These are phyloP conservation scores for Paramecium bursaria DNA, from an alignment of 73 alveolate species.

Conservation along the genomic window DNA sequence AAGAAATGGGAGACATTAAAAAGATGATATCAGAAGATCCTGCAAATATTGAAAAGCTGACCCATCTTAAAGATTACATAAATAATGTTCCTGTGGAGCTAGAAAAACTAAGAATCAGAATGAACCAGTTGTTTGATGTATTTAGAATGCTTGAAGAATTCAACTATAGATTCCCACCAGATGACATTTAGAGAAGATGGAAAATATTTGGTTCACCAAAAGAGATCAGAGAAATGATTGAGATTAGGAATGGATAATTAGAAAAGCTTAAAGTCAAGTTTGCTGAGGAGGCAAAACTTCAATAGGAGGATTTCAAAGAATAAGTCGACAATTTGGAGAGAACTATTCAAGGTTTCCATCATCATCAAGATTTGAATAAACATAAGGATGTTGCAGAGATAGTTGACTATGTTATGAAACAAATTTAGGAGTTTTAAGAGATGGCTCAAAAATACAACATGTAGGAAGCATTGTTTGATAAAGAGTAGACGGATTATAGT, in stretches of 20 bases:
- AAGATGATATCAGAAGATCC: slow-evolving; percentile 93
- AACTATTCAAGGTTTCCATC: slow-evolving; percentile 64
- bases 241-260: slow-evolving; percentile 87
- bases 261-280: slow-evolving; percentile 95
- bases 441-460: slow-evolving; percentile 72
- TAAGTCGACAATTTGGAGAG: slow-evolving; percentile 63
- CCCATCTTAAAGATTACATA: slow-evolving; percentile 92
- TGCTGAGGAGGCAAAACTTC: slow-evolving; percentile 80
- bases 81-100: slow-evolving; percentile 91
- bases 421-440: slow-evolving; percentile 24
- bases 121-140: slow-evolving; percentile 86
- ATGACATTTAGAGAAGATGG: slow-evolving; percentile 96
- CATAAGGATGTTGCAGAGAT: slow-evolving; percentile 67
- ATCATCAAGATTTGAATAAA: slow-evolving; percentile 56
- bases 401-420: slow-evolving; percentile 48
- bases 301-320: slow-evolving; percentile 65
- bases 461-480: slow-evolving; percentile 57
- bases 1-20: slow-evolving; percentile 94
- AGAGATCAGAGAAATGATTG: slow-evolving; percentile 87
- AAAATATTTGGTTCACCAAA: slow-evolving; percentile 96
- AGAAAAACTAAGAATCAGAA: slow-evolving; percentile 90
- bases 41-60: slow-evolving; percentile 95
- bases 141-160: slow-evolving; percentile 94
- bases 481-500: slow-evolving; percentile 79
- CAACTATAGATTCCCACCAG: slow-evolving; percentile 91